Base-by-base conservation (phyloP, 805 yeast species). In the Nakazawaea anatomiae region DNA sequence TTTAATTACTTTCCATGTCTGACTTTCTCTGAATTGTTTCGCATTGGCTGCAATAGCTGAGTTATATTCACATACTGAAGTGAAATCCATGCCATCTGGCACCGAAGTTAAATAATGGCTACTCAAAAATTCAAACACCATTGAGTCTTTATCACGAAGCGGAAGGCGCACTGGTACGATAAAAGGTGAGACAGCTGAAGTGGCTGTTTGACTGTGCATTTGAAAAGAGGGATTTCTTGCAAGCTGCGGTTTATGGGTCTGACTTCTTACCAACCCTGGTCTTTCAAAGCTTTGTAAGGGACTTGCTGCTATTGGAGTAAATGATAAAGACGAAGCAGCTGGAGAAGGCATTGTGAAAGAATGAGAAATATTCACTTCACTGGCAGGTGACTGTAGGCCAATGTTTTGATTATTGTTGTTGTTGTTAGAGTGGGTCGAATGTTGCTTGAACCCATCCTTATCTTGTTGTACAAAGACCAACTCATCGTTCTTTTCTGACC, bases 1-100 rank as follows among this genome's bases (percentile, higher is more conserved):
- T 11, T 77, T 76, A 5, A 84, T 64, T 4, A 82, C 72, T 53
- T 74, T 65, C 90, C 90, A 85, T 0, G 80, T 74, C 58, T 82
- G 87, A 49, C 83, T 71, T 50, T 82, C 86, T 52, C 87, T 65
- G 48, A 68, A 70, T 46, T 72, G 64, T 14, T 73, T 71, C 1
- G 74, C 85, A 44, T 73, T 69, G 0, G 75, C 75, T 0, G 87
- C 87, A 7, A 80, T 68, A 14, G 71, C 66, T 0, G 88, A 77
- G 59, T 86, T 86, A 57, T 73, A 66, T 27, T 74, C 69, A 58
- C 88, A 84, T 1, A 75, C 82, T 43, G 82, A 82, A 11, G 71
- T 60, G 12, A 82, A 66, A 30, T 71, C 68, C 58, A 80, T 72
- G 4, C 77, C 80, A 28, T 73, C 76, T 0, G 80, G 78, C 0